Percentiles rank a stretch among this genome's conserved stretches.
Conservation (phyloP, 345 rosid genomes). For the Pistacia integerrima region DNA sequence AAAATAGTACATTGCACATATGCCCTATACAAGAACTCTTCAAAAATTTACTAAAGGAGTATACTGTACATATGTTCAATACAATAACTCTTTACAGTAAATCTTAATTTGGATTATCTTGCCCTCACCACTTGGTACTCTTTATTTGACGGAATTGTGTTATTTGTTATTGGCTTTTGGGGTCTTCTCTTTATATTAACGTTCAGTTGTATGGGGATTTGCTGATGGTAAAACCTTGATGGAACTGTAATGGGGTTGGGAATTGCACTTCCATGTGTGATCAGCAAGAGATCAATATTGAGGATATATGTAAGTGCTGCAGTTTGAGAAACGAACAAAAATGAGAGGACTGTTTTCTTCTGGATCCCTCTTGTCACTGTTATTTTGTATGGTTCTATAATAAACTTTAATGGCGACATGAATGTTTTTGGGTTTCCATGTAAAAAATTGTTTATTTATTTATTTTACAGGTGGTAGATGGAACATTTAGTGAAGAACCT, state of each 20-base stretch:
- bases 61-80: too few relatives aligned
- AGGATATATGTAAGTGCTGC: background rate
- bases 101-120: background rate
- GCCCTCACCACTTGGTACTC: background rate
- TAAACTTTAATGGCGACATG: background rate
- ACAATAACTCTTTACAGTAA: too few relatives aligned
- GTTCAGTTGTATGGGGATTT: background rate
- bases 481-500: conserved; percentile 89
- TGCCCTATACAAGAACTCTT: too few relatives aligned
- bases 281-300: background rate
- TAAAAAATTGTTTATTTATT: conserved; percentile 1
- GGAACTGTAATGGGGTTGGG: background rate
- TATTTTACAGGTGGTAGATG: conserved; percentile 62
- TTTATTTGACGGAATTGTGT: background rate
- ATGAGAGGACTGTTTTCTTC: background rate
- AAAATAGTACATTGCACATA: too few relatives aligned
- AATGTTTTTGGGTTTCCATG: background rate
- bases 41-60: too few relatives aligned
- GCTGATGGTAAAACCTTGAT: background rate
- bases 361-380: background rate
- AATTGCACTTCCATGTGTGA: background rate
- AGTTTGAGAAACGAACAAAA: too few relatives aligned
- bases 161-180: background rate
- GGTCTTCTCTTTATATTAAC: background rate
- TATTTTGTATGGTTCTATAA: background rate